These are phyloP conservation scores for Diaporthe capsici DNA, from an alignment of 2,329 filamentous ascomycete genomes.

Conservation along the genomic window DNA sequence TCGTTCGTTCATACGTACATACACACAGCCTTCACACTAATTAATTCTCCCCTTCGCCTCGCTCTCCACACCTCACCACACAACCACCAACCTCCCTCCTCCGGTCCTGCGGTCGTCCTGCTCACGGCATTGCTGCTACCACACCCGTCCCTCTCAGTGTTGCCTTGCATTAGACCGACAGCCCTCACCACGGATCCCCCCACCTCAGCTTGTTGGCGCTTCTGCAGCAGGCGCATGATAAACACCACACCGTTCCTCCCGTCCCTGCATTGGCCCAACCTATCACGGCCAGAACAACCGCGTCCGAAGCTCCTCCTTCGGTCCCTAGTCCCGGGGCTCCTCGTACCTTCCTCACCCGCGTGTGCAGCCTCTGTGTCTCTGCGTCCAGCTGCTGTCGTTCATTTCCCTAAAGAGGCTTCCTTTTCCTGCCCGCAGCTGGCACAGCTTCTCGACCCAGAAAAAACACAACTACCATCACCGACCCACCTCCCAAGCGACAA, in stretches of 20 bases:
- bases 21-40: conserved; percentile 6
- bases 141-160: conserved; percentile 12
- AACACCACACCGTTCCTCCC: conserved; percentile 31
- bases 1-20: background rate
- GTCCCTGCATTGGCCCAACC: conserved; percentile 31
- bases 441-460: background rate
- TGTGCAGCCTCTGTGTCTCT: background rate
- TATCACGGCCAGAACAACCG: conserved; percentile 37
- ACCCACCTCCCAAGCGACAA: background rate
- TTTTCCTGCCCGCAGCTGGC: conserved; percentile 12
- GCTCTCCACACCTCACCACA: conserved; percentile 20
- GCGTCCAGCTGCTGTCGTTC: conserved; percentile 17
- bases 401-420: conserved; percentile 14
- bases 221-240: conserved; percentile 23
- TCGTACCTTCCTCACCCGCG: conserved; percentile 22
- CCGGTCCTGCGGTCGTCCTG: conserved; percentile 4
- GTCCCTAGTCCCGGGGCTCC: background rate
- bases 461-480: background rate
- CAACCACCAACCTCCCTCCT: background rate
- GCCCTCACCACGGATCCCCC: conserved; percentile 30
- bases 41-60: conserved; percentile 20
- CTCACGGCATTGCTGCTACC: conserved; percentile 7
- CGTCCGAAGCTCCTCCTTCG: conserved; percentile 18
- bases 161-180: conserved; percentile 37
- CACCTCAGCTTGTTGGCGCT: conserved; percentile 30